Conservation (phyloP, 2,329 filamentous ascomycete species). For the Cordyceps fumosorosea region DNA sequence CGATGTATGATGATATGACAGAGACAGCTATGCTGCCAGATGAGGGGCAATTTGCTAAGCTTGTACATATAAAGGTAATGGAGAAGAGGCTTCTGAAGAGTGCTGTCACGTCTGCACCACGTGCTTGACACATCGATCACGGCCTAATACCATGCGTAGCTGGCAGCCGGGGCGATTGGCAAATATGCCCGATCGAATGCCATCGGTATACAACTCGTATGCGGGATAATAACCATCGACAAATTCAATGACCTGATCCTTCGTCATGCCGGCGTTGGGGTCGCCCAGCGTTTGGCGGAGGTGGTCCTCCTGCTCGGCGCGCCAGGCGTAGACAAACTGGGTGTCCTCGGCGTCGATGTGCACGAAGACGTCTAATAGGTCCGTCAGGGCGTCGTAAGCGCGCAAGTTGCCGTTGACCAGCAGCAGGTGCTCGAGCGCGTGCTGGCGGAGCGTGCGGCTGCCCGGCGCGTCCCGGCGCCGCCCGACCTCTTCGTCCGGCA, state of each 20-base stretch:
- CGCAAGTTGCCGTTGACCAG: slow-evolving; percentile 43
- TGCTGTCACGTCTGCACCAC: slow-evolving; percentile 39
- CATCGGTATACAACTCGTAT: slow-evolving; percentile 62
- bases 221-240: slow-evolving; percentile 64
- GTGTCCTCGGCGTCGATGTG: slow-evolving; percentile 64
- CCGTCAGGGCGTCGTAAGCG: slow-evolving; percentile 43
- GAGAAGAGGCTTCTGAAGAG: background rate
- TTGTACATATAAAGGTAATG: background rate
- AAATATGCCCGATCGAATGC: slow-evolving; percentile 52
- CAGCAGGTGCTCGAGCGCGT: slow-evolving; percentile 43
- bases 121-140: slow-evolving; percentile 53
- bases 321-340: slow-evolving; percentile 77
- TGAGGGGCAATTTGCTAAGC: background rate
- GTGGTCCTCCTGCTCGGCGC: slow-evolving; percentile 69
- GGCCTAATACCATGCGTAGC: slow-evolving; percentile 54
- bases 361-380: slow-evolving; percentile 47
- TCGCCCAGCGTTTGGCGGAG: slow-evolving; percentile 58
- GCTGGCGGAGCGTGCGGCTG: slow-evolving; percentile 41
- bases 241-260: slow-evolving; percentile 71
- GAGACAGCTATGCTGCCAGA: no score
- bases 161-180: slow-evolving; percentile 44
- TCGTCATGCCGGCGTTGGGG: slow-evolving; percentile 63
- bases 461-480: slow-evolving; percentile 42
- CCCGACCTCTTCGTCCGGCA: slow-evolving; percentile 45
- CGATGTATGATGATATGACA: slow-evolving; percentile 4